Evolutionary conservation across 139 green algal genomes (phyloP), one percentile per base, ranked within the genome.

Genomic region (Chlamydomonas sp.): DNA sequence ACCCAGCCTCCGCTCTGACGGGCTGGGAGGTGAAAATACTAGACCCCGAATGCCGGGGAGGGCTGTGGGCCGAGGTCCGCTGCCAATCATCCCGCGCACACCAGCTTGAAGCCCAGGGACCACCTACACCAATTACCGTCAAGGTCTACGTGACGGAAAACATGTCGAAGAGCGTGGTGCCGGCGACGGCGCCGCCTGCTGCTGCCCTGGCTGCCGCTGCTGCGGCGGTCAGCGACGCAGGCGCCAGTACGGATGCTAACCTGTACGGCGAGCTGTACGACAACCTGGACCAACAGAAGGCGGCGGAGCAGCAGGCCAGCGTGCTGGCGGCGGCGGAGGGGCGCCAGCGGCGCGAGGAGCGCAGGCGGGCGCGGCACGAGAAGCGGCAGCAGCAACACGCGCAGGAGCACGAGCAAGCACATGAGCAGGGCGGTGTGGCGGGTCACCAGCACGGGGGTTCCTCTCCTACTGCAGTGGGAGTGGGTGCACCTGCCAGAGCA

Each of bases 61-160:
- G 81, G 3, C 69, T 73, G 71, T 86, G 81, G 81, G 81, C 71
- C 12, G 69, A 49, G 8, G 7, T 86, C 18, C 60, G 18, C 59
- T 67, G 58, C 80, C 20, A 12, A 15, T 5, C 14, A 59, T 16
- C 59, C 67, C 3, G 17, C 58, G 60, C 5, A 0, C 17, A 3
- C 16, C 14, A 14, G 60, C 6, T 12, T 5, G 5, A 2, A 59
- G 77, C 12, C 7, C 4, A 63, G 77, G 59, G 58, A 9, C 76
- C 5, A 31, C 2, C 62, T 62, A 5, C 49, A 2, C 17, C 8
- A 31, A 14, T 84, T 1, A 49, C 17, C 31, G 16, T 84, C 6
- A 66, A 85, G 67, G 4, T 85, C 62, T 77, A 67, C 49, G 4
- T 85, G 2, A 57, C 80, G 15, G 80, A 85, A 14, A 85, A 85